Evolutionary conservation across 2,329 filamentous ascomycete genomes (phyloP), one percentile per base, ranked within the genome.

Genomic region (Lachnellula hyalina): DNA sequence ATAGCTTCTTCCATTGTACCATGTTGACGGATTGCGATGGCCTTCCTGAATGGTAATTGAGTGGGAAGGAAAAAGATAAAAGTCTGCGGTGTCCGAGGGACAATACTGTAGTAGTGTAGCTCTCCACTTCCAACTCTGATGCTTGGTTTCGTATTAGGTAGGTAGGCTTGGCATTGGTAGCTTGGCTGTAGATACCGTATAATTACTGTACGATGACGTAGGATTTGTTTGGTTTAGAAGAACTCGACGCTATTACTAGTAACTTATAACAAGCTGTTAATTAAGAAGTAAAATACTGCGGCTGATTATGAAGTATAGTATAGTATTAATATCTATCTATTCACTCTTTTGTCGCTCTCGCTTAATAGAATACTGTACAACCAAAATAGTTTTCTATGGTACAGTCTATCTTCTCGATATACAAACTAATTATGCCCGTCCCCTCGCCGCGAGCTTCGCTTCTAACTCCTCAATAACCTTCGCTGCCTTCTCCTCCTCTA

Each of bases 381-480:
- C 17, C 36, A 28, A 28, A 34, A 34, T 35, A 17, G 12, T 4
- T 4, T 47, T 49, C 38, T 56, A 52, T 56, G 19, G 9, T 56
- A 51, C 50, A 54, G 21, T 55, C 55, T 57, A 58, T 62, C n/a
- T 51, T 55, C 40, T 60, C 46, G 44, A 17, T 55, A 53, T 55
- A 55, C 52, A 47, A 47, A 28, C 36, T 21, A 49, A 49, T 46
- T 50, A 51, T 12, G 47, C 49, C 12, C 41, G 17, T 23, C 50
- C 19, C 19, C 48, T 72, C 70, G 78, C 79, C 63, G 77, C 75
- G 21, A 85, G 67, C 70, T 79, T 79, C 61, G 74, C 74, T 75
- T 86, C 83, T 63, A 84, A 79, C 68, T 80, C 81, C 42, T 74
- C 79, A 42, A 70, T 79, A 58, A 79, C 77, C 35, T 76, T 66